Evolutionary conservation across 108 stramenopile genomes (phyloP), one percentile per base, ranked within the genome.

Genomic region (Cyclotella cryptica): DNA sequence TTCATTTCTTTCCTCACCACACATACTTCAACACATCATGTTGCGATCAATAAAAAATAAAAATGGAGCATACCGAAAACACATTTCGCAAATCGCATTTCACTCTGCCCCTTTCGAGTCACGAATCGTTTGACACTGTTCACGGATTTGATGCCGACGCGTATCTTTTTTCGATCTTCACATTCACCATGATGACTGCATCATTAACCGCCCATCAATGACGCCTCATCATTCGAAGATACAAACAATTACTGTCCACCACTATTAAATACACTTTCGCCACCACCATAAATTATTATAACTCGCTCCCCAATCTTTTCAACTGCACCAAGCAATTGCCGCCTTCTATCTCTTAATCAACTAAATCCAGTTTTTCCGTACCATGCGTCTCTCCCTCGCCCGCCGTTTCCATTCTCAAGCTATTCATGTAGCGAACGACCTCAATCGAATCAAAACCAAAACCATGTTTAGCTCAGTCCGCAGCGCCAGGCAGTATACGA

Each of bases 401-500:
- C 74, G 74, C 53, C 64, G 39, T 57, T 0, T 66, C 54, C 74
- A 75, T 13, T 66, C 73, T 26, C 21, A 62, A 30, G 4, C 59
- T 52, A 7, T n/a, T n/a, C 15, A 49, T n/a, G 18, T 49, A 17
- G n/a, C 47, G 47, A 17, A 26, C 61, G 27, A 51, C 72, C 14
- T 28, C 61, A 24, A 18, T 61, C 3, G 40, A 27, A 64, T n/a
- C 47, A 42, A 24, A 24, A 15, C 62, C 30, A 30, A 59, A 5
- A 72, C 2, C 12, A 2, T 7, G 3, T 21, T 14, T 26, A 51
- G 21, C 44, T 27, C 15, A 21, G 4, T 35, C 35, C 35, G 6
- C 35, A 62, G 28, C 29, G 35, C 29, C 19, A 70, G 79, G 30
- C 24, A 77, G 17, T 90, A 87, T 69, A 91, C 86, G 28, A 89